Percentiles rank a stretch among this genome's conserved stretches.
phyloP scores from a whole-genome alignment of 2,329 filamentous ascomycete genomes.

The Hypocreales sp. region DNA sequence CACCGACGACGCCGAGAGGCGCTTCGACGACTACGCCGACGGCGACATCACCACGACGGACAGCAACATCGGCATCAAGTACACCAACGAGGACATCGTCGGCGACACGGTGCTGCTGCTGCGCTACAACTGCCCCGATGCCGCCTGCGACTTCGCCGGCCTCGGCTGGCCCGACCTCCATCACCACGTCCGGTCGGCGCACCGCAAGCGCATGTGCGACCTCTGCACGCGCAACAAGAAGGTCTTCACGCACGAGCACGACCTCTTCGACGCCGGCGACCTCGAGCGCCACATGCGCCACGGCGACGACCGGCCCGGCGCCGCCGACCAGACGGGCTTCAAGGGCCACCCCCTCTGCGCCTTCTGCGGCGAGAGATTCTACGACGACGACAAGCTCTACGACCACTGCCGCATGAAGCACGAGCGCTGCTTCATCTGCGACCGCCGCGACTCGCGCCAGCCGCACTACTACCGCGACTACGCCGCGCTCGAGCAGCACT shows the following conservation, averaged over 20 bases:
- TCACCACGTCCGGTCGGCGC: constrained; percentile 66
- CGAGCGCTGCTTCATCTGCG: constrained; percentile 89
- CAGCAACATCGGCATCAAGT: constrained; percentile 79
- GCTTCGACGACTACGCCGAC: constrained; percentile 67
- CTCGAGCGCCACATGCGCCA: constrained; percentile 77
- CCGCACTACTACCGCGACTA: constrained; percentile 92
- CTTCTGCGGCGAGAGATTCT: constrained; percentile 86
- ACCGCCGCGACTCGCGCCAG: constrained; percentile 50
- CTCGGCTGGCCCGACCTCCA: constrained; percentile 43
- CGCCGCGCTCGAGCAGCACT: constrained; percentile 72
- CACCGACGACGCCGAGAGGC: constrained; percentile 68
- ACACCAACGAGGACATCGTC: constrained; percentile 76
- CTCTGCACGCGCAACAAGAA: constrained; percentile 89
- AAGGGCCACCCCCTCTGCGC: constrained; percentile 88
- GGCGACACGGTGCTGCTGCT: constrained; percentile 80
- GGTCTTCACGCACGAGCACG: constrained; percentile 95
- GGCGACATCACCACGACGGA: constrained; percentile 65
- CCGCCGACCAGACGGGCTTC: constrained; percentile 86
- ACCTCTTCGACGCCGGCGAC: constrained; percentile 70
- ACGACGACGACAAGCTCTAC: constrained; percentile 90
- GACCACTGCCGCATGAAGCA: constrained; percentile 87
- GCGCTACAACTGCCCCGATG: constrained; percentile 87
- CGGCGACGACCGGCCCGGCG: constrained; percentile 82
- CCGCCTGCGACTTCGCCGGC: constrained; percentile 66
- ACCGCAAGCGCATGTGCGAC: constrained; percentile 84